Conservation (phyloP, 2,329 filamentous ascomycete species). For the Botrytis byssoidea region DNA sequence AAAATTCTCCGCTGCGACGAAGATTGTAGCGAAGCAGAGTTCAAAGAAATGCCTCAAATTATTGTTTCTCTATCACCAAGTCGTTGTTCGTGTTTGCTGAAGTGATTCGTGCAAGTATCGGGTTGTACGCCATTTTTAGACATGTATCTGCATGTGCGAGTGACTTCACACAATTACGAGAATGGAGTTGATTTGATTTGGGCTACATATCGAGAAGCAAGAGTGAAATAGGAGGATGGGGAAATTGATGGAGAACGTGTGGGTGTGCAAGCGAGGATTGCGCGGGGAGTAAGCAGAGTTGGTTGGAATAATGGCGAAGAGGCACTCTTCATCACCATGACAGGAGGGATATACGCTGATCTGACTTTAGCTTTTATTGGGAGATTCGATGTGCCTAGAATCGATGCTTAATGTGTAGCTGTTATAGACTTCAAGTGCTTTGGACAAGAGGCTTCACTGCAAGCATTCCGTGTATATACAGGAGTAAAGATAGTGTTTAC, state of each 20-base stretch:
- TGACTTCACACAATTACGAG: neutral
- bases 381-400: neutral
- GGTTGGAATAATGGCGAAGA: neutral
- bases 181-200: neutral
- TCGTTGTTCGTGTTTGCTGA: neutral
- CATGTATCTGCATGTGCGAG: neutral
- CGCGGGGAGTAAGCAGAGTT: neutral
- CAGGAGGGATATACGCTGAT: neutral
- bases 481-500: neutral
- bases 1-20: neutral
- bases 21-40: neutral
- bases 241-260: neutral
- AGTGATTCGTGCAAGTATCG: no score
- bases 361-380: neutral
- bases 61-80: neutral
- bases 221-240: neutral
- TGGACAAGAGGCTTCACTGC: neutral
- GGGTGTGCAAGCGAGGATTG: neutral
- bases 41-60: neutral
- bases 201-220: neutral
- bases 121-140: neutral
- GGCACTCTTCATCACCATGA: neutral
- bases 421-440: fast-evolving
- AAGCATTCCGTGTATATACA: neutral
- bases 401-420: neutral